A percentile compares a stretch with the other conserved stretches of the same genome.
These are phyloP conservation scores for Ceratocystis alfenasii DNA, from an alignment of 2,329 filamentous ascomycete species.

Conservation along the genomic window DNA sequence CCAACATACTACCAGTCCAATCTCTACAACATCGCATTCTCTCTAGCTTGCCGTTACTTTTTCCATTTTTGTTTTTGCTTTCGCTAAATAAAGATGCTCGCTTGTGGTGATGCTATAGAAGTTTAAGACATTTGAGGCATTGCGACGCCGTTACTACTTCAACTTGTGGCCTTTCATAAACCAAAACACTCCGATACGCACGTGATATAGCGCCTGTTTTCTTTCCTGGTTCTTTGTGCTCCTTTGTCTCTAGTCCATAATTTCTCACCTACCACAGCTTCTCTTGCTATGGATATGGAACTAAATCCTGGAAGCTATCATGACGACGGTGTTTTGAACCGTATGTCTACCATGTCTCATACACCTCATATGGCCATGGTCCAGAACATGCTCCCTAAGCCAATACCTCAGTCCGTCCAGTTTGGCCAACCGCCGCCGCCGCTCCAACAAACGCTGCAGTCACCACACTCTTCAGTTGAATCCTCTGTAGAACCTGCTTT, in stretches of 20 bases:
- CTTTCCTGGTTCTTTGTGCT: not conserved
- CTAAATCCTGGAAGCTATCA: conserved; percentile 4
- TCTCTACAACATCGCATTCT: not conserved
- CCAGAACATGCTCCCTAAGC: not conserved
- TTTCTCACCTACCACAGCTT: not conserved
- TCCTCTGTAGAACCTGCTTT: not conserved
- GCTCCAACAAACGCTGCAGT: not conserved
- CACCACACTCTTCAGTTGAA: not conserved
- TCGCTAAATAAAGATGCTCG: not conserved
- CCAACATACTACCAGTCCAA: not conserved
- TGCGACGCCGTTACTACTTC: conserved; percentile 13
- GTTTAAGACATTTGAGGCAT: conserved; percentile 10
- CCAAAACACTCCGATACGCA: not conserved
- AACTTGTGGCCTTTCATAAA: not conserved
- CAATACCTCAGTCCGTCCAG: not conserved
- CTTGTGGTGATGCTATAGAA: conserved; percentile 14
- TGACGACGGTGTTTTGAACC: not conserved
- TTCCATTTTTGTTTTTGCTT: not conserved
- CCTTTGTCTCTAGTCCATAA: not conserved
- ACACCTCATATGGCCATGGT: conserved; percentile 1
- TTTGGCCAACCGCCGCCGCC: conserved; percentile 3
- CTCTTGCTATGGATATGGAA: not conserved
- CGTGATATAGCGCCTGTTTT: not conserved
- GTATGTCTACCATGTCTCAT: not conserved
- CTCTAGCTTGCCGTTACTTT: not conserved